These are phyloP conservation scores for Colletotrichum sidae DNA, from an alignment of 2,329 filamentous ascomycete species.

Conservation along the genomic window DNA sequence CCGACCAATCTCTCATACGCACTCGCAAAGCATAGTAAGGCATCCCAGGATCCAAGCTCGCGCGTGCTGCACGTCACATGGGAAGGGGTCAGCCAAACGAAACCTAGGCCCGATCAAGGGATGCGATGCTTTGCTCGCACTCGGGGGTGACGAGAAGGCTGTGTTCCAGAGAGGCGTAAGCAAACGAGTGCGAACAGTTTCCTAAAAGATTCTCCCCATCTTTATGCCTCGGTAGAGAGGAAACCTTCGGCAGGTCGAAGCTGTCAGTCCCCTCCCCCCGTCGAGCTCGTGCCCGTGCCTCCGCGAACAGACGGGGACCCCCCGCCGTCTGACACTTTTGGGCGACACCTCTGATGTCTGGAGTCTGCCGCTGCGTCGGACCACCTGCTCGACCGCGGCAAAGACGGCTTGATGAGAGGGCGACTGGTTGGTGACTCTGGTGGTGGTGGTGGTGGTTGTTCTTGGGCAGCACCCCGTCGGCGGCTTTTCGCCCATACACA, in stretches of 20 bases:
- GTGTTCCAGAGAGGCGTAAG: neutral
- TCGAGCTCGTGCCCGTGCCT: conserved; percentile 6
- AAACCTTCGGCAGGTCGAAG: conserved; percentile 6
- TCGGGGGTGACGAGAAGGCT: neutral
- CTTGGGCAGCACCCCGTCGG: neutral
- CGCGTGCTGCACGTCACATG: conserved; percentile 9
- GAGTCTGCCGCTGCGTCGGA: neutral
- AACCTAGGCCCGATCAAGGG: neutral
- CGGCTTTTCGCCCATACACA: conserved; percentile 11
- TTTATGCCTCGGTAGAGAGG: conserved; percentile 21
- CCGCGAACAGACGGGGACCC: conserved; percentile 13
- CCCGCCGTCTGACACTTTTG: conserved; percentile 2
- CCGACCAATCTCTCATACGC: conserved; percentile 5
- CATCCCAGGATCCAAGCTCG: conserved; percentile 13
- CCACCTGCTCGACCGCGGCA: no score
- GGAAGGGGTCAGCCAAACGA: neutral
- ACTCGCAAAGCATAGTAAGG: conserved; percentile 1
- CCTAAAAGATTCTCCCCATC: neutral
- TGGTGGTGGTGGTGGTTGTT: no score
- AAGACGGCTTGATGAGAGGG: no score
- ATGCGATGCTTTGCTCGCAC: neutral
- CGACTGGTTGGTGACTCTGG: no score
- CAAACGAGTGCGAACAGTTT: conserved; percentile 31
- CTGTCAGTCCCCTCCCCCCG: no score
- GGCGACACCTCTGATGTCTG: neutral